phyloP scores from a whole-genome alignment of 1,139 yeast genomes.

The Geotrichum australiense region DNA sequence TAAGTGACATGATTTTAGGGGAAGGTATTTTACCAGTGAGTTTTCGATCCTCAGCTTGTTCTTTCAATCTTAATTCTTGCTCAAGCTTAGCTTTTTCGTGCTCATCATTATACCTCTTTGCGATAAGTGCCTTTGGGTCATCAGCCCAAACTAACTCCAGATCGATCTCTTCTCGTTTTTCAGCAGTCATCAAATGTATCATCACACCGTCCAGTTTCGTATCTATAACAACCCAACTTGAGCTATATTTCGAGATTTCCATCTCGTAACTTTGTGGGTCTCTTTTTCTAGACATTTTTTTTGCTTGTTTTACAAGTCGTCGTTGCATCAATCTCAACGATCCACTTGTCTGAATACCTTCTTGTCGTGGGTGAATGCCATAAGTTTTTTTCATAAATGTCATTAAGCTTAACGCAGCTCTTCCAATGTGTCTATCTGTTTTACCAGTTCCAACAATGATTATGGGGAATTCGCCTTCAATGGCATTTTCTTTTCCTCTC shows the following conservation, averaged over 20 bases:
- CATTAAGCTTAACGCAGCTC: constrained; percentile 57
- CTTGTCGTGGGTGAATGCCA: constrained; percentile 46
- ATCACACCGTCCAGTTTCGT: constrained; percentile 54
- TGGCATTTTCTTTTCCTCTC: constrained; percentile 42
- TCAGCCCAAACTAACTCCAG: constrained; percentile 58
- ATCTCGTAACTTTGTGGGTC: constrained; percentile 20
- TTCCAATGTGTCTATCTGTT: constrained; percentile 66
- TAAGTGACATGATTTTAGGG: constrained; percentile 3
- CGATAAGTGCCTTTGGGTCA: constrained; percentile 33
- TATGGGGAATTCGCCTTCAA: constrained; percentile 37
- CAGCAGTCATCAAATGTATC: constrained; percentile 65
- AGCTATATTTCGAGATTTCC: constrained; percentile 35
- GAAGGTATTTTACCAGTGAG: background rate
- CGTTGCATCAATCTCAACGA: constrained; percentile 53
- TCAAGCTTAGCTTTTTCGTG: background rate
- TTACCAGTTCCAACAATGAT: constrained; percentile 73
- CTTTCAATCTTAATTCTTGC: constrained; percentile 5
- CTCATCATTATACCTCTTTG: constrained; percentile 20
- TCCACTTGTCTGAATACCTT: constrained; percentile 64
- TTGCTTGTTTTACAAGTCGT: constrained; percentile 53
- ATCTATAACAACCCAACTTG: constrained; percentile 79
- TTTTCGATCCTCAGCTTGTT: background rate
- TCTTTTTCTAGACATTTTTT: constrained; percentile 33
- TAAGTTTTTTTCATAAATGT: constrained; percentile 42
- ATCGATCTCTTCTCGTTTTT: constrained; percentile 58